Evolutionary conservation across 176 grass and related monocot genomes (phyloP).

Genomic region (Luzula sylvatica): DNA sequence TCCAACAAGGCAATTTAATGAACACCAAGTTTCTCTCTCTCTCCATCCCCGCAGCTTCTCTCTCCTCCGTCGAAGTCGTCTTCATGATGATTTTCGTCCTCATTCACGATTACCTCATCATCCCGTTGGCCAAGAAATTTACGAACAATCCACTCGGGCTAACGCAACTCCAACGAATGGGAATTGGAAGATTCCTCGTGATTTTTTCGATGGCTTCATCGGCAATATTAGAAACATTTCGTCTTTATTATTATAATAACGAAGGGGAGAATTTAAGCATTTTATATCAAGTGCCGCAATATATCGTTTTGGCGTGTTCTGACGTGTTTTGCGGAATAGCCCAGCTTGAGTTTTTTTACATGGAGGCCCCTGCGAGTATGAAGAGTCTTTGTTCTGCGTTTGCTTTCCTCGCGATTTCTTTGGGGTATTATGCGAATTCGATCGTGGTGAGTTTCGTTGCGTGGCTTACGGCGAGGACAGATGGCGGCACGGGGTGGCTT

Average conservation of each 20-base stretch:
- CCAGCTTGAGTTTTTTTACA: conserved; percentile 67
- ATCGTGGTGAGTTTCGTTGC: conserved; percentile 33
- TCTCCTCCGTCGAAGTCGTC: conserved; percentile 52
- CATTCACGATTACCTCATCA: conserved; percentile 50
- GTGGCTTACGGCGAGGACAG: background rate
- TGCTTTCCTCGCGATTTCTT: conserved; percentile 51
- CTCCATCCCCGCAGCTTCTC: conserved; percentile 58
- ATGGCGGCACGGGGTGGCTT: conserved; percentile 45
- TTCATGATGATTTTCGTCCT: conserved; percentile 61
- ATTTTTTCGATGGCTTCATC: conserved; percentile 44
- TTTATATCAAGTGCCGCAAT: conserved; percentile 67
- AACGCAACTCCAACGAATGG: conserved; percentile 65
- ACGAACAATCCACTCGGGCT: conserved; percentile 43
- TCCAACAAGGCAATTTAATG: conserved; percentile 77
- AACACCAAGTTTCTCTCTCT: conserved; percentile 52
- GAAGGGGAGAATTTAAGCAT: conserved; percentile 36
- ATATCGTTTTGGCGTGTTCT: conserved; percentile 47
- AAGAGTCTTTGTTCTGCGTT: conserved; percentile 55
- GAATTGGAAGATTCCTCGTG: conserved; percentile 41
- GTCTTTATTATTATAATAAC: conserved; percentile 28
- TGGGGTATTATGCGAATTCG: conserved; percentile 77
- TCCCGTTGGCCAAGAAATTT: conserved; percentile 36
- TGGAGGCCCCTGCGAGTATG: conserved; percentile 51
- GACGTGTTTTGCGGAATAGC: conserved; percentile 78
- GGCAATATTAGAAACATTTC: conserved; percentile 35